Evolutionary conservation across 139 green algal genomes (phyloP).

Genomic region (Coelastrella sp.): DNA sequence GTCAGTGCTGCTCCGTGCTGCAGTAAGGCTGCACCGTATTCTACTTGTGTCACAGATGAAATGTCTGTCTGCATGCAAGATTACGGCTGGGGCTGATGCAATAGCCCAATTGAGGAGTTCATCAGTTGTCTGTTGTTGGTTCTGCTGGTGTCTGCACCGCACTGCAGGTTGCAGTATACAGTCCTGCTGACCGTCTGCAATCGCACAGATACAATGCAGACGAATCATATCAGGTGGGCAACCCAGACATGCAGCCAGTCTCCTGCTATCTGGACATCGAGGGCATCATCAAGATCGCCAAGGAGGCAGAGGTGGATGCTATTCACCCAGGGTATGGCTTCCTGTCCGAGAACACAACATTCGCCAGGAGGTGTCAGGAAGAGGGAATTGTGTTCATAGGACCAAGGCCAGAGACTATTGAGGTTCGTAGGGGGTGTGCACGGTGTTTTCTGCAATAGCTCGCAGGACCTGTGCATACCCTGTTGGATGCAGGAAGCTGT

Average conservation of each 20-base stretch:
- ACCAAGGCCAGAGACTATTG: slow-evolving; percentile 85
- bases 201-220: slow-evolving; percentile 96
- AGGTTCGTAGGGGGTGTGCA: slow-evolving; percentile 49
- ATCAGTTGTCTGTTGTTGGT: neutral
- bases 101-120: neutral
- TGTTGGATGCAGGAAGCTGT: too few relatives aligned
- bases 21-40: neutral
- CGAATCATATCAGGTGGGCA: slow-evolving; percentile 89
- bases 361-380: slow-evolving; percentile 88
- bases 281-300: slow-evolving; percentile 77
- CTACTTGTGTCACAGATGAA: neutral
- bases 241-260: slow-evolving; percentile 77
- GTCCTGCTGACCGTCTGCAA: slow-evolving; percentile 82
- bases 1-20: neutral
- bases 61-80: neutral
- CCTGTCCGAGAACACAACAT: slow-evolving; percentile 88
- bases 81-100: neutral
- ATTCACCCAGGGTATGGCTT: slow-evolving; percentile 97
- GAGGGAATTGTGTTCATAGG: slow-evolving; percentile 93
- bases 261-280: slow-evolving; percentile 90
- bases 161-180: slow-evolving; percentile 91
- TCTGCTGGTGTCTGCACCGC: neutral
- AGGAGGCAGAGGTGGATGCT: slow-evolving; percentile 87
- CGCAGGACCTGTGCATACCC: too few relatives aligned
- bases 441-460: neutral